Conservation (phyloP, 306 rosid genomes). For the Sicyos baderoa region DNA sequence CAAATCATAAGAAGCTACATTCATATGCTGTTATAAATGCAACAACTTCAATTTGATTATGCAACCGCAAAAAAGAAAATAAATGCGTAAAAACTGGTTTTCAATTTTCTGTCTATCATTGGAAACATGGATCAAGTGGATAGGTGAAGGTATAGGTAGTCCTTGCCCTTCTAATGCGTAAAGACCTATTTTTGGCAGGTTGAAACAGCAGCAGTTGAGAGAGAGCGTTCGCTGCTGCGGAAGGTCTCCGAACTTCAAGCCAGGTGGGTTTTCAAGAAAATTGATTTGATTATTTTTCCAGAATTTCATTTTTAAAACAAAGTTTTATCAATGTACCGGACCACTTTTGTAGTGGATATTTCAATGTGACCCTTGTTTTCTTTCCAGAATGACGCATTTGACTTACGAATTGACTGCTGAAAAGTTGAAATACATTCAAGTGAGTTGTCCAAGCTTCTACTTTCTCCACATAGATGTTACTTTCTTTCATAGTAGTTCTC, state of each 20-base stretch:
- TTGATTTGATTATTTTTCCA: conserved; percentile 17
- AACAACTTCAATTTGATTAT: background rate
- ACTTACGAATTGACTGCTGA: conserved; percentile 68
- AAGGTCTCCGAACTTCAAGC: conserved; percentile 82
- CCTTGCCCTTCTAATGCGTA: conserved; percentile 11
- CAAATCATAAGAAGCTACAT: background rate
- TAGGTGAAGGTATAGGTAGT: background rate
- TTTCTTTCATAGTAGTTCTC: background rate
- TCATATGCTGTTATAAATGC: background rate
- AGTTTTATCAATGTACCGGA: background rate
- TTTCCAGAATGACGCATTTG: conserved; percentile 63
- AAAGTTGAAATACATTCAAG: conserved; percentile 72
- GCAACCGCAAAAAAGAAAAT: background rate
- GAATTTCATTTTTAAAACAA: background rate
- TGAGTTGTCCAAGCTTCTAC: conserved; percentile 28
- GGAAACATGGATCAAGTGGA: background rate
- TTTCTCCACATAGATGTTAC: background rate
- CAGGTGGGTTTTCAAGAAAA: conserved; percentile 40
- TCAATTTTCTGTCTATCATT: background rate
- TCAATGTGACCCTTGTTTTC: conserved; percentile 7
- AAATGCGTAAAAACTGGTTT: background rate
- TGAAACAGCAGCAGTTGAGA: conserved; percentile 58
- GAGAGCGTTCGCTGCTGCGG: conserved; percentile 55
- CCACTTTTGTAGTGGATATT: background rate
- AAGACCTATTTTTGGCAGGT: conserved; percentile 31